Conservation (phyloP, 1,284 basidiomycete genomes). For the Wolfiporia cocos region DNA sequence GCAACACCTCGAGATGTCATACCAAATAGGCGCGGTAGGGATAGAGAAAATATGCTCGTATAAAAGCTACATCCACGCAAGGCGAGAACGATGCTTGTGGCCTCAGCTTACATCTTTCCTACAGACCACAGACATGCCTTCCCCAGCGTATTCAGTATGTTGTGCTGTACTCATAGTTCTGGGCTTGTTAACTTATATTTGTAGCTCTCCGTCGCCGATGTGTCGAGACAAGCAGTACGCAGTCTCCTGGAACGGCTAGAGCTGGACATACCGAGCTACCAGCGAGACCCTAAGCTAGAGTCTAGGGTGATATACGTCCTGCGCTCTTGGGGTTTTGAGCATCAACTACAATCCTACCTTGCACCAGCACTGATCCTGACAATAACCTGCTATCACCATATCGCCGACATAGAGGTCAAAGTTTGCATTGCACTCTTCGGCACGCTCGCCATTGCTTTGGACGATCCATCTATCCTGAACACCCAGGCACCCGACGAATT, state of each 20-base stretch:
- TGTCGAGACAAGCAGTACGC: background rate
- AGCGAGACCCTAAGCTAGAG: conserved; percentile 2
- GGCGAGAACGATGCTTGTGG: too few species aligned
- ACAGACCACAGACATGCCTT: too few species aligned
- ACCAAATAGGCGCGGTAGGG: too few species aligned
- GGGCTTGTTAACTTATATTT: too few species aligned
- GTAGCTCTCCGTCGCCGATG: background rate
- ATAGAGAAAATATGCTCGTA: too few species aligned
- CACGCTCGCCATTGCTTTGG: conserved; percentile 1
- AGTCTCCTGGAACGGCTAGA: background rate
- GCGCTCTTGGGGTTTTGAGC: conserved; percentile 2
- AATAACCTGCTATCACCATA: conserved; percentile 3
- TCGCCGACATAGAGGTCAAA: conserved; percentile 3
- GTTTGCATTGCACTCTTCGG: conserved; percentile 2
- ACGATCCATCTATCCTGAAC: conserved; percentile 2
- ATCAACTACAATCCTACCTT: background rate
- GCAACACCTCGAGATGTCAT: too few species aligned
- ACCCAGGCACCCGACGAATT: background rate
- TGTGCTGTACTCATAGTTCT: too few species aligned
- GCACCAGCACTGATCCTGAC: conserved; percentile 1
- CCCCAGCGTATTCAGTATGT: too few species aligned
- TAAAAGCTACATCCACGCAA: too few species aligned
- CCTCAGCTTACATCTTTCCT: too few species aligned
- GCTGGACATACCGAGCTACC: background rate
- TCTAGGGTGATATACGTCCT: conserved; percentile 1